Percentiles rank a stretch among this genome's conserved stretches.
Evolutionary conservation across 352 stramenopile species (phyloP).

Genomic region (Phytophthora colocasiae): DNA sequence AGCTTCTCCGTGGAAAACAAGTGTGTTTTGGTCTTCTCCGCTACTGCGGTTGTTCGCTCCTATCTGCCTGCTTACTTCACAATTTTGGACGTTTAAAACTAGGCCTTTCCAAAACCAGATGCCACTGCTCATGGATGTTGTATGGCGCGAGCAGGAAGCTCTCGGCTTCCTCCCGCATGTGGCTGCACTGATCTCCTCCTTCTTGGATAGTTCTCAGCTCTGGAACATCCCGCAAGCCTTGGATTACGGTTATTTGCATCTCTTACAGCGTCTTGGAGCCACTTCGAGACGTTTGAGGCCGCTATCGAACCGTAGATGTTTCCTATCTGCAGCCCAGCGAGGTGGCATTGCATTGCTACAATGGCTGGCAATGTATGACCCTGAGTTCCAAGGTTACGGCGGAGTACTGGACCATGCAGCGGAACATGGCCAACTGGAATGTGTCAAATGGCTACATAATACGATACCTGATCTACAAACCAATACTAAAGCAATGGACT

Average conservation of each 20-base stretch:
- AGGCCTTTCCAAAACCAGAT: not conserved
- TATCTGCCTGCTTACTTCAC: too few species aligned
- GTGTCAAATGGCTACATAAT: conserved; percentile 41
- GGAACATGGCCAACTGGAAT: conserved; percentile 36
- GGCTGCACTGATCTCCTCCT: conserved; percentile 34
- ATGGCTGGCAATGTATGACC: conserved; percentile 36
- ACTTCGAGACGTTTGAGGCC: conserved; percentile 26
- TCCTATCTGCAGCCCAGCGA: conserved; percentile 35
- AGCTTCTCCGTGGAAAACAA: too few species aligned
- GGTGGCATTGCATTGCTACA: conserved; percentile 31
- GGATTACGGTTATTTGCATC: conserved; percentile 38
- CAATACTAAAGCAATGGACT: conserved; percentile 41
- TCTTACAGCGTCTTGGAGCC: conserved; percentile 38
- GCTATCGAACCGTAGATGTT: conserved; percentile 31
- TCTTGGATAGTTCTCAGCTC: conserved; percentile 29
- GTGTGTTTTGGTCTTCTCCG: too few species aligned
- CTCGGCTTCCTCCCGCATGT: conserved; percentile 35
- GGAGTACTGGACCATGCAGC: conserved; percentile 41
- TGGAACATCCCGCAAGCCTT: conserved; percentile 42
- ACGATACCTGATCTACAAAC: conserved; percentile 18
- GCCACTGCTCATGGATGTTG: conserved; percentile 27
- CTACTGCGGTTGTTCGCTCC: too few species aligned
- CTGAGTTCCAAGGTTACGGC: conserved; percentile 15
- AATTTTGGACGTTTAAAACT: too few species aligned
- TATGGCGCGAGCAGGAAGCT: conserved; percentile 29